Evolutionary conservation across 2,329 filamentous ascomycete genomes (phyloP).

Genomic region (Aspergillus sp.): DNA sequence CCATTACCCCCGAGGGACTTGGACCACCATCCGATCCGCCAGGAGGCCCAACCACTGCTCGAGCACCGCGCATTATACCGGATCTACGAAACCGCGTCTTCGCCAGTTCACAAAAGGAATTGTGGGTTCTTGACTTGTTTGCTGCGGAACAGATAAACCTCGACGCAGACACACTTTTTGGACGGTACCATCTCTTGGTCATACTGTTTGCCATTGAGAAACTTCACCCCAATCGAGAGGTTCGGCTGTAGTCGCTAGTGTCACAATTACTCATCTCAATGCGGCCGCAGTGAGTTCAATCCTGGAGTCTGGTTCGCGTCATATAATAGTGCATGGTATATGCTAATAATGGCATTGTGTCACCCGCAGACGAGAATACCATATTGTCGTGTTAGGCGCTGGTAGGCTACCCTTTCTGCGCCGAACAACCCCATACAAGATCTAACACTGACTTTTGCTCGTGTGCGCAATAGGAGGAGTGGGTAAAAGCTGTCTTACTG

Average conservation of each 20-base stretch:
- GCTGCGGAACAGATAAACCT: background rate
- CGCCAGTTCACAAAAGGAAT: background rate
- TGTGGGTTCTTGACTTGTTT: background rate
- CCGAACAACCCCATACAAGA: background rate
- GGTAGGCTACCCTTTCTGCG: constrained; percentile 48
- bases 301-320: background rate
- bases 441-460: constrained; percentile 16
- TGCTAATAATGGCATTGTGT: constrained; percentile 21
- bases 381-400: constrained; percentile 79
- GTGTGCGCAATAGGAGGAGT: constrained; percentile 66
- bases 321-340: constrained; percentile 6
- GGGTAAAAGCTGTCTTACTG: constrained; percentile 88
- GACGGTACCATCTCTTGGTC: background rate
- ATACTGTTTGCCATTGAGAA: constrained; percentile 1
- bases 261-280: constrained; percentile 24
- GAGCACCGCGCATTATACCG: constrained; percentile 6
- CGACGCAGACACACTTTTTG: background rate
- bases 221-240: background rate
- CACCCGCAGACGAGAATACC: constrained; percentile 66
- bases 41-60: constrained; percentile 9
- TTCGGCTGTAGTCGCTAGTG: constrained; percentile 1
- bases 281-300: constrained; percentile 38
- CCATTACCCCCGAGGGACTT: constrained; percentile 14
- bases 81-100: background rate
- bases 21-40: constrained; percentile 11